These are phyloP conservation scores for Rhodomyrtus psidioides DNA, from an alignment of 441 rosid species.

Conservation along the genomic window DNA sequence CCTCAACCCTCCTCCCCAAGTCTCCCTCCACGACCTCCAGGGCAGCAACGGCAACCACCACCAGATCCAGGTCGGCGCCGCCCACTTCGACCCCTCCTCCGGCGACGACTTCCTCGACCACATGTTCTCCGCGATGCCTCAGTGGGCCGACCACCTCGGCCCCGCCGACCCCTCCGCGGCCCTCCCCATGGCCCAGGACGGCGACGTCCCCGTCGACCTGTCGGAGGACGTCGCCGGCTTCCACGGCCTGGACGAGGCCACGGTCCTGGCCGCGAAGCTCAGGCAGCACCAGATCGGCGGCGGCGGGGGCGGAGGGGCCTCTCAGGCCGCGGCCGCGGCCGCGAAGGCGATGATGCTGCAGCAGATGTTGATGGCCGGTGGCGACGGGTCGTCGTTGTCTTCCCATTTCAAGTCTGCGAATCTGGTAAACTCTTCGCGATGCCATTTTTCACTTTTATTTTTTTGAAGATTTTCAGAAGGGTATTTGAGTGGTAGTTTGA, in stretches of 20 bases:
- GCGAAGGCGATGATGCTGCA: conserved; percentile 37
- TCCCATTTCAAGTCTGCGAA: background rate
- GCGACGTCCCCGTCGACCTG: conserved; percentile 20
- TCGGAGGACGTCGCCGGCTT: conserved; percentile 38
- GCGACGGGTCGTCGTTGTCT: conserved; percentile 3
- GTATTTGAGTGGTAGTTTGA: background rate
- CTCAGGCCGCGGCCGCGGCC: conserved; percentile 8
- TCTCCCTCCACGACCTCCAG: conserved; percentile 20
- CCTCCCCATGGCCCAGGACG: conserved; percentile 1
- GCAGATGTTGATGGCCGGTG: conserved; percentile 34
- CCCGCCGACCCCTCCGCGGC: conserved; percentile 25
- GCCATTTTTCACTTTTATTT: background rate
- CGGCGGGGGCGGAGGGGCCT: background rate
- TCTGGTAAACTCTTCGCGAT: background rate
- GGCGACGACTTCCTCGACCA: conserved; percentile 55
- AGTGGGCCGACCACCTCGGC: conserved; percentile 29
- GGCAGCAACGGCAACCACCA: conserved; percentile 7
- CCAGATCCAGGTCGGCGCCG: conserved; percentile 26
- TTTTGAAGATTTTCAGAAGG: background rate
- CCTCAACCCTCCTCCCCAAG: background rate
- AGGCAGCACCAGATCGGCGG: conserved; percentile 56
- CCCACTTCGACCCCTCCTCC: conserved; percentile 29
- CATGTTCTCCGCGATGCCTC: conserved; percentile 50
- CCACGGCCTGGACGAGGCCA: conserved; percentile 32
- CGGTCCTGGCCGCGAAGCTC: conserved; percentile 45